Percentiles rank a stretch among this genome's conserved stretches.
These are phyloP conservation scores for Colletotrichum limetticola DNA, from an alignment of 2,329 filamentous ascomycete species.

Conservation along the genomic window DNA sequence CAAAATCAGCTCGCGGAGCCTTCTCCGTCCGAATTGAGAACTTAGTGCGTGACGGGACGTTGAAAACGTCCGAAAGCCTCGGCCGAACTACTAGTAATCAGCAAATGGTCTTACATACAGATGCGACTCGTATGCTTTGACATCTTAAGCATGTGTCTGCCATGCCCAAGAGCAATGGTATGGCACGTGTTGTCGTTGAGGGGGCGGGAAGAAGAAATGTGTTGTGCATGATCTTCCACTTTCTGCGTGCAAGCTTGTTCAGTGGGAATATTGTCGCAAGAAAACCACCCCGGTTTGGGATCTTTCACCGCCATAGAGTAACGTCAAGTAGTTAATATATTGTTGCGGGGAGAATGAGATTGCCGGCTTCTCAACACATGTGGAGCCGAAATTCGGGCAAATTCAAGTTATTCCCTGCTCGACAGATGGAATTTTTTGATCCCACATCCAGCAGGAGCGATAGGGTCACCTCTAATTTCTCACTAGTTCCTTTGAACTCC, in stretches of 20 bases:
- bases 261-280: slow-evolving; percentile 4
- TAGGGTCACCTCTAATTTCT: neutral
- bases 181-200: neutral
- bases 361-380: slow-evolving; percentile 15
- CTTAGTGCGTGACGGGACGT: slow-evolving; percentile 19
- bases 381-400: slow-evolving; percentile 2
- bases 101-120: neutral
- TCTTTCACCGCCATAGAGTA: slow-evolving; percentile 9
- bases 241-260: slow-evolving; percentile 5
- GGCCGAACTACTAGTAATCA: neutral
- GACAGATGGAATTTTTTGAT: neutral
- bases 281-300: neutral
- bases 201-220: neutral
- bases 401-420: neutral
- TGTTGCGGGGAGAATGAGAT: slow-evolving; percentile 2
- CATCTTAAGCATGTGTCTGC: slow-evolving; percentile 4
- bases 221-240: neutral
- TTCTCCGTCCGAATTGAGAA: slow-evolving; percentile 6
- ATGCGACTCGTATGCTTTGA: neutral
- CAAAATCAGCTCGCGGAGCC: slow-evolving; percentile 1
- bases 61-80: slow-evolving; percentile 11
- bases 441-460: neutral
- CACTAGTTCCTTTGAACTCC: neutral
- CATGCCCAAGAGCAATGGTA: too few relatives aligned
- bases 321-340: neutral